Evolutionary conservation across 2,329 filamentous ascomycete species (phyloP).

Genomic region (Metarhizium humberi): DNA sequence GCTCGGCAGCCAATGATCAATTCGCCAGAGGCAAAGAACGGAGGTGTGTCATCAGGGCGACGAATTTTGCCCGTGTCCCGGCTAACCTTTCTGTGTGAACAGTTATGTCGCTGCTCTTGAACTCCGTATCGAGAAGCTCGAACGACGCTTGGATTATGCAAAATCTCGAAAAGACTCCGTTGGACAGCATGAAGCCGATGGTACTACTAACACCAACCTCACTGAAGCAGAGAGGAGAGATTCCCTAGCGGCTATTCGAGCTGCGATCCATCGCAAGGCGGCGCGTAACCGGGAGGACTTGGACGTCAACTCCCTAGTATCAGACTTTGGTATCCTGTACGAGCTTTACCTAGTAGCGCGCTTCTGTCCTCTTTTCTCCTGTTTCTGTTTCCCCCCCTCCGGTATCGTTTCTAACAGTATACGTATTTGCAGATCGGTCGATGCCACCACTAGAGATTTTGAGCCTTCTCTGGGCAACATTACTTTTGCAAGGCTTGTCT

Average conservation of each 20-base stretch:
- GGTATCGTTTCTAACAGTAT: not conserved
- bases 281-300: conserved; percentile 63
- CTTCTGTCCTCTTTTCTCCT: not conserved
- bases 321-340: conserved; percentile 85
- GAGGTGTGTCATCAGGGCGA: conserved; percentile 41
- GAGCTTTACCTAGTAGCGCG: conserved; percentile 15
- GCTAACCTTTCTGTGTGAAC: not conserved
- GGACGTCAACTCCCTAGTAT: conserved; percentile 85
- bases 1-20: conserved; percentile 90
- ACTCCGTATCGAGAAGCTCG: conserved; percentile 77
- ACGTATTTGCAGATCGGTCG: conserved; percentile 59
- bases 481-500: conserved; percentile 81
- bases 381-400: not conserved
- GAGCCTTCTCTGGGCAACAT: conserved; percentile 81
- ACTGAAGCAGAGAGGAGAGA: conserved; percentile 49
- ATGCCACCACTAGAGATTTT: conserved; percentile 89
- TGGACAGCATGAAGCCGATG: conserved; percentile 52
- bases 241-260: conserved; percentile 51
- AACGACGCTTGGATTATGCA: conserved; percentile 64
- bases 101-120: conserved; percentile 95
- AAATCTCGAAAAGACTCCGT: conserved; percentile 63
- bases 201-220: conserved; percentile 9
- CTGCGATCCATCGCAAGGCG: conserved; percentile 55
- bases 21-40: conserved; percentile 92
- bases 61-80: not conserved